These are phyloP conservation scores for Sutorius eximius DNA, from an alignment of 1,284 basidiomycete species.

Conservation along the genomic window DNA sequence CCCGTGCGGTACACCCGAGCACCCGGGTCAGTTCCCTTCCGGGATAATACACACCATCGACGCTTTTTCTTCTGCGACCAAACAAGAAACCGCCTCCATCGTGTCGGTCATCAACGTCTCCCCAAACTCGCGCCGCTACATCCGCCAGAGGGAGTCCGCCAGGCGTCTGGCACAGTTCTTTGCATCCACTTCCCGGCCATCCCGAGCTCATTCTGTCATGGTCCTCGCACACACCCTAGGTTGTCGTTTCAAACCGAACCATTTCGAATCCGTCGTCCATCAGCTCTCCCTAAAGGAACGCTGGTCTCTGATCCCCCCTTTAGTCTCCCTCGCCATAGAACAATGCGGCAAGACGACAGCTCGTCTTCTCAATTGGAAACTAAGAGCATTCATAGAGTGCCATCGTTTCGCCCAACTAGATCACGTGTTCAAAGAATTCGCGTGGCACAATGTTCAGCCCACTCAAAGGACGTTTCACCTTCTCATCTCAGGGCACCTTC, in stretches of 20 bases:
- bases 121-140: conserved; percentile 30
- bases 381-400: conserved; percentile 55
- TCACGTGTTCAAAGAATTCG: conserved; percentile 51
- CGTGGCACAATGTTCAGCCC: conserved; percentile 44
- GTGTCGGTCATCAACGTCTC: conserved; percentile 26
- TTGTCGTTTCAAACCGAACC: conserved; percentile 47
- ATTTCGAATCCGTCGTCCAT: conserved; percentile 57
- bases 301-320: conserved; percentile 52
- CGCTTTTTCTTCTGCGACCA: conserved; percentile 19
- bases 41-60: conserved; percentile 29
- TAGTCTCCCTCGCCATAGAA: conserved; percentile 47
- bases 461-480: conserved; percentile 65
- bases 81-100: conserved; percentile 25
- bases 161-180: conserved; percentile 46
- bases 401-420: conserved; percentile 48
- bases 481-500: conserved; percentile 62
- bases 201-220: conserved; percentile 46
- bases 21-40: conserved; percentile 25
- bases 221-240: conserved; percentile 49
- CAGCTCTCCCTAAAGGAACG: conserved; percentile 44
- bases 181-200: conserved; percentile 41
- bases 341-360: conserved; percentile 49
- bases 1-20: neutral
- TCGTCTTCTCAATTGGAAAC: conserved; percentile 67
- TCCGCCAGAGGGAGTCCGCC: conserved; percentile 42